These are phyloP conservation scores for Fraxinus nigra DNA, from an alignment of 305 asterid species.

Conservation along the genomic window DNA sequence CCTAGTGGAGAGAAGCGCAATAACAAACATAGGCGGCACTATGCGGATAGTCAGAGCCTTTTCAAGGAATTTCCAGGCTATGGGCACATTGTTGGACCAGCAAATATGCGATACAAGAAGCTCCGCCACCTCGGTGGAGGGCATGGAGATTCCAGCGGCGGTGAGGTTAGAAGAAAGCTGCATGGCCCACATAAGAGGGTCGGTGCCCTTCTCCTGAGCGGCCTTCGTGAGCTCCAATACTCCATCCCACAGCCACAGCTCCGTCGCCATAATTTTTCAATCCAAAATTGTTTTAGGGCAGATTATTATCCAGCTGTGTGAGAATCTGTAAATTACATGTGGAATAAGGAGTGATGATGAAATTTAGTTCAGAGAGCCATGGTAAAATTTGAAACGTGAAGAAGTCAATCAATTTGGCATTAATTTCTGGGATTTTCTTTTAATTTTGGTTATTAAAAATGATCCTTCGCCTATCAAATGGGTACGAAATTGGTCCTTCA, in stretches of 20 bases:
- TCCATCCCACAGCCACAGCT: slow-evolving; percentile 44
- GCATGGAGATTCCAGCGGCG: slow-evolving; percentile 59
- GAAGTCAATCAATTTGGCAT: not conserved
- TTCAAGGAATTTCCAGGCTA: slow-evolving; percentile 83
- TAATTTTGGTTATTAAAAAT: not conserved
- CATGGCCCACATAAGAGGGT: slow-evolving; percentile 68
- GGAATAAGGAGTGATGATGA: not conserved
- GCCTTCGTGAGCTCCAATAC: slow-evolving; percentile 66
- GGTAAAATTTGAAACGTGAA: not conserved
- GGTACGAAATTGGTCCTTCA: not conserved
- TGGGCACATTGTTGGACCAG: slow-evolving; percentile 65
- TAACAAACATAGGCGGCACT: slow-evolving; percentile 69
- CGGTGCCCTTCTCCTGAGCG: slow-evolving; percentile 63
- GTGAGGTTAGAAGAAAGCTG: slow-evolving; percentile 56
- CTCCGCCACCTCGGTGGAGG: slow-evolving; percentile 67
- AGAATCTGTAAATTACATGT: not conserved
- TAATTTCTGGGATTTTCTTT: not conserved
- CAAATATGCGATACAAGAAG: slow-evolving; percentile 72
- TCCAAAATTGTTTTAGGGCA: slow-evolving; percentile 21
- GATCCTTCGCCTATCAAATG: not conserved
- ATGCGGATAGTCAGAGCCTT: slow-evolving; percentile 60
- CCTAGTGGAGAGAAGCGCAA: slow-evolving; percentile 84
- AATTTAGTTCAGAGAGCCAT: not conserved
- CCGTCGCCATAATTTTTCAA: slow-evolving; percentile 34
- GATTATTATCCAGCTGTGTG: slow-evolving; percentile 19